Percentiles rank a stretch among this genome's conserved stretches.
phyloP scores from a whole-genome alignment of 148 eudicot species.

The Rhododendron ferrugineum region DNA sequence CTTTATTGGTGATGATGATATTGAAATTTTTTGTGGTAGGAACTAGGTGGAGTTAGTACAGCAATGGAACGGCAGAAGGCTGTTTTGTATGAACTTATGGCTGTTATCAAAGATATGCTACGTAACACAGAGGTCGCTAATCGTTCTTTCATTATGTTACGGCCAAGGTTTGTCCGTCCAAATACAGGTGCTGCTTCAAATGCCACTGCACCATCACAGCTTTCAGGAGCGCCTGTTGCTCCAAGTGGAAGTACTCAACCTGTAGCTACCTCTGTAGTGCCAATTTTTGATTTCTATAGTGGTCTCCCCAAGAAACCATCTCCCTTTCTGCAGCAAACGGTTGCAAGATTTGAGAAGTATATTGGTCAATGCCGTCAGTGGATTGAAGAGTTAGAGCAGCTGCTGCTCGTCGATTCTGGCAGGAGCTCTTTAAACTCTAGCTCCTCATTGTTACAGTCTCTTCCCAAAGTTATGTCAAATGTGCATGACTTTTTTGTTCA shows the following conservation, averaged over 20 bases:
- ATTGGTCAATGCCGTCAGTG: slow-evolving; percentile 77
- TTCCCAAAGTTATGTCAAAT: slow-evolving; percentile 85
- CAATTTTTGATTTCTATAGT: slow-evolving; percentile 71
- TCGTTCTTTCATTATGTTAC: slow-evolving; percentile 88
- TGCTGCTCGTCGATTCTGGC: slow-evolving; percentile 63
- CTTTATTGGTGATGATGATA: background rate
- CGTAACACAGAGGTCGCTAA: slow-evolving; percentile 79
- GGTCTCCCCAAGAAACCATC: slow-evolving; percentile 91
- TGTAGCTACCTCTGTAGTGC: slow-evolving; percentile 40
- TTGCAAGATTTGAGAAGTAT: slow-evolving; percentile 79
- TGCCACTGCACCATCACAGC: slow-evolving; percentile 43
- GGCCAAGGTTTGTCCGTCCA: slow-evolving; percentile 77
- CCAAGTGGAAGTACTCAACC: slow-evolving; percentile 36
- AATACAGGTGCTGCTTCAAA: slow-evolving; percentile 42
- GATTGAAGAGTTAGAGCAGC: slow-evolving; percentile 94
- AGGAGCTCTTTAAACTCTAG: slow-evolving; percentile 41
- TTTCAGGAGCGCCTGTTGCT: slow-evolving; percentile 41
- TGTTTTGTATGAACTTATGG: slow-evolving; percentile 66
- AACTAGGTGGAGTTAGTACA: slow-evolving; percentile 80
- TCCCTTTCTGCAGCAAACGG: slow-evolving; percentile 73
- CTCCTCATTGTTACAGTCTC: slow-evolving; percentile 75
- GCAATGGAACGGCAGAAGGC: slow-evolving; percentile 87
- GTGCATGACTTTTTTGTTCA: slow-evolving; percentile 94
- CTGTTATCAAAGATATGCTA: slow-evolving; percentile 73
- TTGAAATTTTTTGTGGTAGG: slow-evolving; percentile 33